Evolutionary conservation across 371 early-diverging fungal species (phyloP), one percentile per base, ranked within the genome.

Genomic region (Coemansia sp.): DNA sequence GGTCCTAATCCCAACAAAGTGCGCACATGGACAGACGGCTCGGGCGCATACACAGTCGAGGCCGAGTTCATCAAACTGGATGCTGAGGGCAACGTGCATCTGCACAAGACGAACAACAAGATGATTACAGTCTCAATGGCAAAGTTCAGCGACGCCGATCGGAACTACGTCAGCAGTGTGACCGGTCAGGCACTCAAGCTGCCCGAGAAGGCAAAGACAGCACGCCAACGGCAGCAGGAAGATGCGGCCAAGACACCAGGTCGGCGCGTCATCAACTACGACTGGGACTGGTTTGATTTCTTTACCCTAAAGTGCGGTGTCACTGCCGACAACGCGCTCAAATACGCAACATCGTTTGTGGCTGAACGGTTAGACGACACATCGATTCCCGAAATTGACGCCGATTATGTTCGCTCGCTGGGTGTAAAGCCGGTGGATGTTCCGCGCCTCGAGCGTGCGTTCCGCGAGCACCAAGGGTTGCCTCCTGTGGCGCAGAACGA

Each of bases 41-140:
- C 91, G 0, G 96, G 95, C 52, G 80, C 91, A 2, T 96, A 94
- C 84, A 92, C 88, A 60, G 95, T 95, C 1, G 93, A 95, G 50
- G 98, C 98, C 4, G 90, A 93, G 67, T 94, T 90, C 57, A 59
- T 96, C 25, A 83, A 86, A 21, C 59, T 88, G 18, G 83, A 84
- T 52, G 84, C 87, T 51, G 89, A 92, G 54, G 93, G 91, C 62
- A 92, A 93, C 69, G 89, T 95, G 28, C 89, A 94, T 26, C 79
- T 97, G 56, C 94, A 94, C 83, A 97, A 97, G 74, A 79, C 89
- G 26, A 97, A 97, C 77, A 95, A 95, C 59, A 94, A 94, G 69
- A 94, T 90, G 68, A 96, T 97, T 72, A 91, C 88, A 57, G 98
- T 97, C 1, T 93, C 95, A 3, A 79, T 94, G 33, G 90, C 91